Conservation (phyloP, 305 asterid genomes). For the Rubia tinctorum region DNA sequence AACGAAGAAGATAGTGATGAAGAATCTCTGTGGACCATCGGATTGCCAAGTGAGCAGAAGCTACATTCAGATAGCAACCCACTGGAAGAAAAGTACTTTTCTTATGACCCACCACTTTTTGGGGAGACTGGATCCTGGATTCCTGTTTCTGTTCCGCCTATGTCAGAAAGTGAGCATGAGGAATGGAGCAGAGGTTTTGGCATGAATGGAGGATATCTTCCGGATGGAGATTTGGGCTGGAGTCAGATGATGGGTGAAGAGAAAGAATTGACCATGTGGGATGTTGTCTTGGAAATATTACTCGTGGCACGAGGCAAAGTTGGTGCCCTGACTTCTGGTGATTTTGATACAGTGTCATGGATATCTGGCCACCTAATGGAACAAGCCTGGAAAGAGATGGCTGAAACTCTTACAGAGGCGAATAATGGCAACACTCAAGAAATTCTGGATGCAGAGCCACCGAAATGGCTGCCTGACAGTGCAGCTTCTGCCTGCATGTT, state of each 20-base stretch:
- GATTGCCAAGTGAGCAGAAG: constrained; percentile 13
- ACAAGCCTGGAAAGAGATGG: constrained; percentile 97
- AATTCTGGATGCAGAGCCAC: constrained; percentile 85
- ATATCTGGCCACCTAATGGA: constrained; percentile 68
- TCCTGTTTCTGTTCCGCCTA: constrained; percentile 97
- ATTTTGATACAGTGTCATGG: constrained; percentile 58
- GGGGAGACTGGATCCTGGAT: constrained; percentile 98
- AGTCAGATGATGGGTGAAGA: constrained; percentile 51
- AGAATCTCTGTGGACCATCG: neutral
- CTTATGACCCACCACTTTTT: constrained; percentile 65
- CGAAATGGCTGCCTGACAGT: constrained; percentile 98
- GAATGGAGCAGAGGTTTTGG: constrained; percentile 78
- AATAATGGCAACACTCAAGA: constrained; percentile 57
- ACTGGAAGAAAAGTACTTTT: constrained; percentile 61
- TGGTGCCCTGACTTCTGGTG: constrained; percentile 67
- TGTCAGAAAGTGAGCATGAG: constrained; percentile 75
- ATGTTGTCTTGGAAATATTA: constrained; percentile 86
- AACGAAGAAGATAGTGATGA: constrained; percentile 8
- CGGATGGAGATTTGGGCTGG: constrained; percentile 69
- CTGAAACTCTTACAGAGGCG: constrained; percentile 83
- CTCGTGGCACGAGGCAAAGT: constrained; percentile 86
- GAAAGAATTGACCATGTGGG: constrained; percentile 97
- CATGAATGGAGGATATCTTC: constrained; percentile 76
- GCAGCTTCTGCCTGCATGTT: constrained; percentile 89
- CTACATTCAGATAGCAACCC: constrained; percentile 27